These are phyloP conservation scores for Lentinula aciculospora DNA, from an alignment of 768 basidiomycete genomes.

Conservation along the genomic window DNA sequence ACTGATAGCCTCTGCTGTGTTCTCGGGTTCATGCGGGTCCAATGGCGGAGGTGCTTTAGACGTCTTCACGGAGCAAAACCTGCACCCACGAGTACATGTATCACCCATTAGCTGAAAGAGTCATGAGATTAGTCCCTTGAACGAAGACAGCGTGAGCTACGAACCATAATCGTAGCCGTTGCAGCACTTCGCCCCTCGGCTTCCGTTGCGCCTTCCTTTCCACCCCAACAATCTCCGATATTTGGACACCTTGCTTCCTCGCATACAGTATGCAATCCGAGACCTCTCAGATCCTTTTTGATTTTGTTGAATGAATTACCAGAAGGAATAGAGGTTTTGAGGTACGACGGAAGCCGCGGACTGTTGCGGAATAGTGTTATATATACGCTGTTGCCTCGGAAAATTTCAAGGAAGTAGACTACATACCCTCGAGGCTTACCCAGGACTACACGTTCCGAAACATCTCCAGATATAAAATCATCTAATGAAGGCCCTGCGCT, in stretches of 20 bases:
- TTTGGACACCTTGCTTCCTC: conserved; percentile 99
- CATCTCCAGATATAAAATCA: conserved; percentile 71
- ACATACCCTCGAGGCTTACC: conserved; percentile 67
- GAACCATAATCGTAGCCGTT: conserved; percentile 98
- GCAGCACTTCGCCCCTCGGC: conserved; percentile 76
- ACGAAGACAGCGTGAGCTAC: conserved; percentile 11
- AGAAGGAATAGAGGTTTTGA: conserved; percentile 91
- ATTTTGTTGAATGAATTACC: conserved; percentile 87
- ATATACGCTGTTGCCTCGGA: background rate
- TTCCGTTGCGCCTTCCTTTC: conserved; percentile 58
- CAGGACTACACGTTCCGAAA: conserved; percentile 55
- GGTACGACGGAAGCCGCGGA: conserved; percentile 78
- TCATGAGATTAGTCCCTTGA: conserved; percentile 7
- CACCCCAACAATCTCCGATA: conserved; percentile 99
- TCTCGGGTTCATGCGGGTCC: conserved; percentile 95
- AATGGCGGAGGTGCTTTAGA: conserved; percentile 82
- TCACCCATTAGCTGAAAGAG: conserved; percentile 88
- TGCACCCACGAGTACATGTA: conserved; percentile 95
- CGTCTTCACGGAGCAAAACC: conserved; percentile 97
- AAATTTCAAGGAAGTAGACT: background rate
- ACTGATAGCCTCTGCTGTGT: conserved; percentile 96
- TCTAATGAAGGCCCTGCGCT: conserved; percentile 69
- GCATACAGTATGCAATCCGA: conserved; percentile 92
- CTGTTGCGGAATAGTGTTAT: conserved; percentile 29
- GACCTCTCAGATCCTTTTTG: conserved; percentile 90